Percentiles rank a stretch among this genome's conserved stretches.
These are phyloP conservation scores for Xylariaceae sp. DNA, from an alignment of 2,329 filamentous ascomycete genomes.

Conservation along the genomic window DNA sequence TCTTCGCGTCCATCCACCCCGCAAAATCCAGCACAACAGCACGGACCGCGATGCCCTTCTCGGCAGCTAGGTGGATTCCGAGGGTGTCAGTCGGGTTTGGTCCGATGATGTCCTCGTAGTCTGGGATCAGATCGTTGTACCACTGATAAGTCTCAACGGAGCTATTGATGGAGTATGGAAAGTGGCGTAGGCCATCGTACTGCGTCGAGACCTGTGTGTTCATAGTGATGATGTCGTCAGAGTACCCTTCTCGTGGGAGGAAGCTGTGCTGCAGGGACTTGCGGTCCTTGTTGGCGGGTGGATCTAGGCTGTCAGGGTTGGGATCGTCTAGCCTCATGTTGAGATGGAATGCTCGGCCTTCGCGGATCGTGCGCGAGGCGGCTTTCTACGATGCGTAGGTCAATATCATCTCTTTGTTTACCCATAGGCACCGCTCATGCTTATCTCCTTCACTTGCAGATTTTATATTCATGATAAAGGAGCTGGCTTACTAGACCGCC, in stretches of 20 bases:
- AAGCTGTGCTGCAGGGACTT: constrained; percentile 10
- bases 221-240: constrained; percentile 13
- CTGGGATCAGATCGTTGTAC: constrained; percentile 11
- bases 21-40: constrained; percentile 11
- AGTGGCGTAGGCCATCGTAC: constrained; percentile 12
- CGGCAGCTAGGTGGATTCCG: constrained; percentile 7
- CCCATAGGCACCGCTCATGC: too few relatives aligned
- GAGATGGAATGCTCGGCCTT: constrained; percentile 5
- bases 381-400: background rate
- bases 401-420: too few relatives aligned
- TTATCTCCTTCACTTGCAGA: too few relatives aligned
- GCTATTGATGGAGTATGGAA: constrained; percentile 10
- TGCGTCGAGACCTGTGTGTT: constrained; percentile 13
- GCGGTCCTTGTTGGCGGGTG: constrained; percentile 1
- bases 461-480: too few relatives aligned
- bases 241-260: constrained; percentile 5
- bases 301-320: background rate
- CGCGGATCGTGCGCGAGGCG: constrained; percentile 3
- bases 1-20: constrained; percentile 8
- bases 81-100: constrained; percentile 6
- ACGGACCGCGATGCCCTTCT: constrained; percentile 11
- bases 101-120: constrained; percentile 14
- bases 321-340: constrained; percentile 5
- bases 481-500: too few relatives aligned
- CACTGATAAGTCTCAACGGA: constrained; percentile 8